A percentile compares a stretch with the other conserved stretches of the same genome.
phyloP scores from a whole-genome alignment of 1,284 basidiomycete species.

The Ustilago trichophora region DNA sequence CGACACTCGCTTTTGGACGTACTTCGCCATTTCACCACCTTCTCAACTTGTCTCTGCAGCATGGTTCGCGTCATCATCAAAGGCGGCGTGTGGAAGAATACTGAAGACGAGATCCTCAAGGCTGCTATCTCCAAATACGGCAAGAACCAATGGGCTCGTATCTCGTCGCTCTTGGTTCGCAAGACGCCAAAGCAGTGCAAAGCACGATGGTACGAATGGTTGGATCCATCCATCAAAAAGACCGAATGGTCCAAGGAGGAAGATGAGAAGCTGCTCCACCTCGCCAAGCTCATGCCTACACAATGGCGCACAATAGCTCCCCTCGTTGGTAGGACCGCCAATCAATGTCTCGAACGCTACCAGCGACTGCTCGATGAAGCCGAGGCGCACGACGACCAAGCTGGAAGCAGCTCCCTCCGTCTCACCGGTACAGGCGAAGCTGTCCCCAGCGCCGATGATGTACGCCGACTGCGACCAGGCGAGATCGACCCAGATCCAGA shows the following conservation, averaged over 20 bases:
- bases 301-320: constrained; percentile 99
- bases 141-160: constrained; percentile 81
- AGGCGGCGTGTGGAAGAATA: constrained; percentile 67
- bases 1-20: no score
- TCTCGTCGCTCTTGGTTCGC: constrained; percentile 94
- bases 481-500: constrained; percentile 99
- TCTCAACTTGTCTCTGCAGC: not conserved
- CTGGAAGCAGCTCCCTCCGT: constrained; percentile 68
- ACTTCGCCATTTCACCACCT: no score
- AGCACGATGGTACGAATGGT: constrained; percentile 98
- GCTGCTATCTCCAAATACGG: constrained; percentile 66
- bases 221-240: constrained; percentile 99
- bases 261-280: constrained; percentile 96
- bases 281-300: constrained; percentile 98
- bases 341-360: constrained; percentile 97
- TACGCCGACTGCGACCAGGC: constrained; percentile 86
- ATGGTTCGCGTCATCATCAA: constrained; percentile 66
- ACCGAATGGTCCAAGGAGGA: constrained; percentile 86
- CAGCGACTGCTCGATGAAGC: constrained; percentile 97
- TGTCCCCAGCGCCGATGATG: constrained; percentile 89
- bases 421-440: constrained; percentile 80
- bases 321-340: constrained; percentile 97
- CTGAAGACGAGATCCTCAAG: constrained; percentile 66
- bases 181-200: constrained; percentile 99
- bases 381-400: constrained; percentile 67